These are phyloP conservation scores for Sonneratia caseolaris DNA, from an alignment of 345 rosid genomes.

Conservation along the genomic window DNA sequence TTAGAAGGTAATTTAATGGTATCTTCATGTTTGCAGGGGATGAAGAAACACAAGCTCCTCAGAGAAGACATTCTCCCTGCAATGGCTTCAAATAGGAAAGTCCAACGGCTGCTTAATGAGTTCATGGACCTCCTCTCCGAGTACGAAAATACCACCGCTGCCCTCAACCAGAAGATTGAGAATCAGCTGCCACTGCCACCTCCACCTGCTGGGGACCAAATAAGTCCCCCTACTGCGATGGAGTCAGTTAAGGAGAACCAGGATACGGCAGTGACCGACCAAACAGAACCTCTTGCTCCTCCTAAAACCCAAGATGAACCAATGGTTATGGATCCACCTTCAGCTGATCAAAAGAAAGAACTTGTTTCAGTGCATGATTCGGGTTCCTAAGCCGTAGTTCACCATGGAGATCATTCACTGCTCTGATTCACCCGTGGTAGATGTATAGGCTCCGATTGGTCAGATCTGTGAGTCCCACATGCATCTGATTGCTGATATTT, in stretches of 20 bases:
- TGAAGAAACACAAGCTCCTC: slow-evolving; percentile 82
- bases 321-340: not conserved
- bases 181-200: slow-evolving; percentile 6
- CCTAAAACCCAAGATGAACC: not conserved
- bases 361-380: slow-evolving; percentile 4
- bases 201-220: slow-evolving; percentile 14
- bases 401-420: not conserved
- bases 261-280: not conserved
- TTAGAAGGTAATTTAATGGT: not conserved
- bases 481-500: not conserved
- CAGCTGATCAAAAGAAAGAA: slow-evolving; percentile 16
- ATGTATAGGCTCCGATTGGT: not conserved
- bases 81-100: slow-evolving; percentile 93
- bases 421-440: not conserved
- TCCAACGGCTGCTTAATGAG: slow-evolving; percentile 87
- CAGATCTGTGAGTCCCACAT: not conserved
- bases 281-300: not conserved
- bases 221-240: slow-evolving; percentile 17
- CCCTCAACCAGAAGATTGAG: slow-evolving; percentile 18
- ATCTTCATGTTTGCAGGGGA: slow-evolving; percentile 45
- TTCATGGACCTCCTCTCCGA: slow-evolving; percentile 92
- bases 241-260: slow-evolving; percentile 10
- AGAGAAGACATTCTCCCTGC: slow-evolving; percentile 91
- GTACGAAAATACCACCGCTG: slow-evolving; percentile 43
- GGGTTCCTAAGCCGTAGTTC: slow-evolving; percentile 14